A percentile compares a stretch with the other conserved stretches of the same genome.
Evolutionary conservation across 1,284 basidiomycete species (phyloP).

Genomic region (Chiua sp.): DNA sequence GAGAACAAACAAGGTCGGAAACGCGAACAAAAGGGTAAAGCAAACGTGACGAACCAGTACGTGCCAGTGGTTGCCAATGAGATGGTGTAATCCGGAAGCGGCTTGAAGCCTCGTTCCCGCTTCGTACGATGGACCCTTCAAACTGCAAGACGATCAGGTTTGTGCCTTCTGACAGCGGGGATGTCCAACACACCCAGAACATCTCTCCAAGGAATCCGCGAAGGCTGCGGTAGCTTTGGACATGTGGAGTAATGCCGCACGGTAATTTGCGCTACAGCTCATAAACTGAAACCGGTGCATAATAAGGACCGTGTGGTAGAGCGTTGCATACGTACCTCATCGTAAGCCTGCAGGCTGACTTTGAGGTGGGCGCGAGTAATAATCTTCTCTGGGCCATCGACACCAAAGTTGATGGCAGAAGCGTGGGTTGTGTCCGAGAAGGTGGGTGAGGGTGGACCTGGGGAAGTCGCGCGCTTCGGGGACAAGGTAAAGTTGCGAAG

Average conservation of each 20-base stretch:
- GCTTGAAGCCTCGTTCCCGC: constrained; percentile 79
- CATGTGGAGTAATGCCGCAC: constrained; percentile 83
- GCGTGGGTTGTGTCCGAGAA: constrained; percentile 83
- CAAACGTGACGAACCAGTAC: constrained; percentile 64
- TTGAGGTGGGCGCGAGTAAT: constrained; percentile 85
- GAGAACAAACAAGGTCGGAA: constrained; percentile 7
- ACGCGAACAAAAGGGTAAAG: constrained; percentile 2
- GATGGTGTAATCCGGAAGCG: constrained; percentile 89
- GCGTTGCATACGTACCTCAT: constrained; percentile 59
- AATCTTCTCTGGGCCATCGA: constrained; percentile 76
- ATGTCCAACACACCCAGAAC: constrained; percentile 66
- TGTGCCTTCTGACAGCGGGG: neutral
- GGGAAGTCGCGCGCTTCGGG: constrained; percentile 54
- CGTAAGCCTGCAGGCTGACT: constrained; percentile 78
- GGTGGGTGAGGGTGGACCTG: constrained; percentile 77
- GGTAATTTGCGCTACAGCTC: constrained; percentile 81
- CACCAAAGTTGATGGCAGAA: constrained; percentile 74
- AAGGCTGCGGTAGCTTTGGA: constrained; percentile 87
- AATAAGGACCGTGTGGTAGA: constrained; percentile 12
- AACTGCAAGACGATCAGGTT: constrained; percentile 44
- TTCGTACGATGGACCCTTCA: constrained; percentile 84
- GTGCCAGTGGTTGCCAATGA: constrained; percentile 93
- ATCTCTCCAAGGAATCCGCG: constrained; percentile 85
- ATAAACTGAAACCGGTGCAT: constrained; percentile 62
- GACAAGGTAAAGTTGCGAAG: constrained; percentile 60